Percentiles rank a stretch among this genome's conserved stretches.
These are phyloP conservation scores for Achaetomium macrosporum DNA, from an alignment of 2,329 filamentous ascomycete genomes.

Conservation along the genomic window DNA sequence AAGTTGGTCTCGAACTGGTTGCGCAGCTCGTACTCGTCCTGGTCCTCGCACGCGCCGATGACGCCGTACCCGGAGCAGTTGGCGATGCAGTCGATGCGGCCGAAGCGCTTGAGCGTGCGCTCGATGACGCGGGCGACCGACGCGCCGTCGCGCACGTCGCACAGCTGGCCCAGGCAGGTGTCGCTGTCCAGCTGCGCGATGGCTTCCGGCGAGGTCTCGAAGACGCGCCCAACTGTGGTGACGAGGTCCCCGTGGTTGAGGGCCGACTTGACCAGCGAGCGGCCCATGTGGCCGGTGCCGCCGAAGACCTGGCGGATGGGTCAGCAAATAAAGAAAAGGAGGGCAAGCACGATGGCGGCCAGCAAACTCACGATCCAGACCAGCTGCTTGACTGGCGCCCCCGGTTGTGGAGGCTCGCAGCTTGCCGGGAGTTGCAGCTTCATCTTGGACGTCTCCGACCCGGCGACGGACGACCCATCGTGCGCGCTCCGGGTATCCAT, in stretches of 20 bases:
- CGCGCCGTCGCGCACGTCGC: slow-evolving; percentile 78
- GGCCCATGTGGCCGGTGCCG: slow-evolving; percentile 94
- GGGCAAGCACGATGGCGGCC: neutral
- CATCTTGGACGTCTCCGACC: slow-evolving; percentile 18
- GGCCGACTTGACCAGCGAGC: slow-evolving; percentile 77
- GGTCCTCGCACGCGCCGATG: slow-evolving; percentile 92
- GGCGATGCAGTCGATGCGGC: slow-evolving; percentile 78
- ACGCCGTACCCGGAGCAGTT: slow-evolving; percentile 96
- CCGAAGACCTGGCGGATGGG: slow-evolving; percentile 67
- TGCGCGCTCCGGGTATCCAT: slow-evolving; percentile 25
- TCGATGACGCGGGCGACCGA: slow-evolving; percentile 70
- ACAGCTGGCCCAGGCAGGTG: slow-evolving; percentile 75
- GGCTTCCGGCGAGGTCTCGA: slow-evolving; percentile 66
- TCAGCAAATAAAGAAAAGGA: neutral
- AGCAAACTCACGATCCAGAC: slow-evolving; percentile 73
- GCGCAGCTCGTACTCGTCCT: slow-evolving; percentile 88
- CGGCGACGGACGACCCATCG: slow-evolving; percentile 23
- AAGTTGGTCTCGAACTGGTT: slow-evolving; percentile 99
- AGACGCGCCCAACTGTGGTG: slow-evolving; percentile 75
- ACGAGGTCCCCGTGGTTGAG: slow-evolving; percentile 78
- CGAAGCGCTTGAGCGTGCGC: slow-evolving; percentile 66
- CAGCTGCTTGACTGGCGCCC: slow-evolving; percentile 64
- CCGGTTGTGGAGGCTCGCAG: slow-evolving; percentile 74
- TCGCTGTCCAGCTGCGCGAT: slow-evolving; percentile 63
- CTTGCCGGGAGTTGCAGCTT: slow-evolving; percentile 67